Percentiles rank a stretch among this genome's conserved stretches.
Evolutionary conservation across 2,329 filamentous ascomycete genomes (phyloP).

Genomic region (Talaromyces marneffei): DNA sequence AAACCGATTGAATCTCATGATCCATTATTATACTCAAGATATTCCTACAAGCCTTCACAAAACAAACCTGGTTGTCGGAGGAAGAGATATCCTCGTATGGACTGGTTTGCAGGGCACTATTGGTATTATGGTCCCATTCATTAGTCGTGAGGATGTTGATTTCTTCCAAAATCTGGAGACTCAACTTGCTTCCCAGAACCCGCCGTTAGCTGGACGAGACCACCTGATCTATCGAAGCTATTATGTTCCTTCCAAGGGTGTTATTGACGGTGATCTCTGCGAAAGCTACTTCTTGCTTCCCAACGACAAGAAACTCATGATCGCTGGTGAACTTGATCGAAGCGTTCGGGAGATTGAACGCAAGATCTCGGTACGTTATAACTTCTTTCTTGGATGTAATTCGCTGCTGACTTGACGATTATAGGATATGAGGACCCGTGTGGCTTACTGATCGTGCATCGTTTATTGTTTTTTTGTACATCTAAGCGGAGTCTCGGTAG

Average conservation of each 20-base stretch:
- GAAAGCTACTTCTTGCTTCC: slow-evolving; percentile 81
- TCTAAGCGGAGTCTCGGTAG: slow-evolving; percentile 13
- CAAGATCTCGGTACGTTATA: slow-evolving; percentile 66
- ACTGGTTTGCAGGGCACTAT: slow-evolving; percentile 90
- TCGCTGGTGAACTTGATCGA: slow-evolving; percentile 86
- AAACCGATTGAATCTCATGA: slow-evolving; percentile 75
- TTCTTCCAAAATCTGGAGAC: slow-evolving; percentile 95
- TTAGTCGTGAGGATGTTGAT: slow-evolving; percentile 86
- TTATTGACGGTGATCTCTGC: slow-evolving; percentile 94
- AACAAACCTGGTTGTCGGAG: slow-evolving; percentile 81
- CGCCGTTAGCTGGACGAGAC: slow-evolving; percentile 83
- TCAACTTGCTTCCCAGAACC: slow-evolving; percentile 77
- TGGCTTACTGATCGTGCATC: slow-evolving; percentile 42
- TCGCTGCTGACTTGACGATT: slow-evolving; percentile 9
- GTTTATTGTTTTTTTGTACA: slow-evolving; percentile 4
- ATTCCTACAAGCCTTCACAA: slow-evolving; percentile 87
- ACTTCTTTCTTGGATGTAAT: slow-evolving; percentile 7
- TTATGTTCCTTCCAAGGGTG: slow-evolving; percentile 91
- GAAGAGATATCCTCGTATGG: slow-evolving; percentile 88
- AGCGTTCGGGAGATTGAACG: slow-evolving; percentile 90
- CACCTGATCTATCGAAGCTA: slow-evolving; percentile 94
- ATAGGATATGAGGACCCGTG: slow-evolving; percentile 53
- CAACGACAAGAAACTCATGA: slow-evolving; percentile 88
- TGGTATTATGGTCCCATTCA: slow-evolving; percentile 86
- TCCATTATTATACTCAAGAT: slow-evolving; percentile 86